A percentile compares a stretch with the other conserved stretches of the same genome.
Conservation (phyloP, 23 red algal genomes). For the Gracilariopsis chorda region DNA sequence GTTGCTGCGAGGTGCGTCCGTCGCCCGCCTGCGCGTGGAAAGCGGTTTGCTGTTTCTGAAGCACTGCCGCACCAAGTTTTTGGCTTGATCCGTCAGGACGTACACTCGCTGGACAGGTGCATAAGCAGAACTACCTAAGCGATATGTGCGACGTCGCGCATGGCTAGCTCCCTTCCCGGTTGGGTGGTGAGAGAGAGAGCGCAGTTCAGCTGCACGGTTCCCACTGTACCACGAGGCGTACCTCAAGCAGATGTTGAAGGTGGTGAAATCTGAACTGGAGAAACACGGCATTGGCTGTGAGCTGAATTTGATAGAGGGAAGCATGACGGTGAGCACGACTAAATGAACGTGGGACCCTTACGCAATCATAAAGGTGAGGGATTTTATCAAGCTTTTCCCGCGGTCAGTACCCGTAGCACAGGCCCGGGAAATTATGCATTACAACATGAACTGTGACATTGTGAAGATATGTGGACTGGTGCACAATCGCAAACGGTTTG, state of each 20-base stretch:
- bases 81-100: too few species aligned
- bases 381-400: slow-evolving; percentile 93
- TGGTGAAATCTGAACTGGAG: slow-evolving; percentile 74
- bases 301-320: slow-evolving; percentile 93
- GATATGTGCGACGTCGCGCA: slow-evolving; percentile 90
- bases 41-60: too few species aligned
- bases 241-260: slow-evolving; percentile 87
- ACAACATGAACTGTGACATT: slow-evolving; percentile 88
- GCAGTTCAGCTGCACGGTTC: slow-evolving; percentile 87
- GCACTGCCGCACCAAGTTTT: too few species aligned
- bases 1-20: too few species aligned
- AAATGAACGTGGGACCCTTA: slow-evolving; percentile 90
- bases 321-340: slow-evolving; percentile 93
- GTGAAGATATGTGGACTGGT: slow-evolving; percentile 80
- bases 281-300: slow-evolving; percentile 56
- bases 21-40: too few species aligned
- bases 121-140: slow-evolving; percentile 77
- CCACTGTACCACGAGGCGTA: slow-evolving; percentile 95
- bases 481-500: slow-evolving; percentile 92
- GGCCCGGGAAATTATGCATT: slow-evolving; percentile 71
- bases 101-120: too few species aligned
- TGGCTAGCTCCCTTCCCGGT: slow-evolving; percentile 93
- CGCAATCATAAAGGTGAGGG: slow-evolving; percentile 83
- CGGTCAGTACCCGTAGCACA: slow-evolving; percentile 93
- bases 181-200: slow-evolving; percentile 63